Conservation (phyloP, 2,329 filamentous ascomycete genomes). For the Pestalotiopsis sp. region DNA sequence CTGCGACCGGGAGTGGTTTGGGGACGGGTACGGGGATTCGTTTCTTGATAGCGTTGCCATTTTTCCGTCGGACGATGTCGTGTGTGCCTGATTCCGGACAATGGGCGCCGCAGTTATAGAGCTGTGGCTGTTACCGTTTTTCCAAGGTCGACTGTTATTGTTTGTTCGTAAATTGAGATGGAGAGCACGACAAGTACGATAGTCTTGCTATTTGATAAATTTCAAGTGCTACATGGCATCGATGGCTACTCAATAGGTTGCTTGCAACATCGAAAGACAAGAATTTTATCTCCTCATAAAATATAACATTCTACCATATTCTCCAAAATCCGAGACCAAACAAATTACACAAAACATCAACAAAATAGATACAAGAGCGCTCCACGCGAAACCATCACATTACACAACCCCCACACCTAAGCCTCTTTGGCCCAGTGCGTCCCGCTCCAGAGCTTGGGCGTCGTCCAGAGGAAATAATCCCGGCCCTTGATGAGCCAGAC, state of each 20-base stretch:
- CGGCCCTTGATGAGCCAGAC: slow-evolving; percentile 53
- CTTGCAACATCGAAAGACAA: no score
- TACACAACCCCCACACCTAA: background rate
- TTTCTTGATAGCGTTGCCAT: background rate
- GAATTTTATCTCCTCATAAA: no score
- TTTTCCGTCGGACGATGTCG: background rate
- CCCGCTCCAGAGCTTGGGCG: slow-evolving; percentile 49
- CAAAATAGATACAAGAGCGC: background rate
- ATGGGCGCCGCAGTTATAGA: background rate
- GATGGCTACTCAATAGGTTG: no score
- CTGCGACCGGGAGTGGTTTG: background rate
- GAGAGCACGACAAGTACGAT: no score
- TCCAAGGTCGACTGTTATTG: no score
- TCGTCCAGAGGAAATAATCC: slow-evolving; percentile 55
- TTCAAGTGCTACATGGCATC: no score
- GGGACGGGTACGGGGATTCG: background rate
- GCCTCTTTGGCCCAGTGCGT: slow-evolving; percentile 43
- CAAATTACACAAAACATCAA: background rate
- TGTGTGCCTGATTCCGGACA: background rate
- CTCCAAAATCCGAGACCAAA: background rate
- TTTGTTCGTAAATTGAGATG: no score
- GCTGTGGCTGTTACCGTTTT: no score
- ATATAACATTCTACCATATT: background rate
- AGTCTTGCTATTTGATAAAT: no score
- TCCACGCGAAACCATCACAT: background rate